These are phyloP conservation scores for Bromus sterilis DNA, from an alignment of 176 grass and related monocot species.

Conservation along the genomic window DNA sequence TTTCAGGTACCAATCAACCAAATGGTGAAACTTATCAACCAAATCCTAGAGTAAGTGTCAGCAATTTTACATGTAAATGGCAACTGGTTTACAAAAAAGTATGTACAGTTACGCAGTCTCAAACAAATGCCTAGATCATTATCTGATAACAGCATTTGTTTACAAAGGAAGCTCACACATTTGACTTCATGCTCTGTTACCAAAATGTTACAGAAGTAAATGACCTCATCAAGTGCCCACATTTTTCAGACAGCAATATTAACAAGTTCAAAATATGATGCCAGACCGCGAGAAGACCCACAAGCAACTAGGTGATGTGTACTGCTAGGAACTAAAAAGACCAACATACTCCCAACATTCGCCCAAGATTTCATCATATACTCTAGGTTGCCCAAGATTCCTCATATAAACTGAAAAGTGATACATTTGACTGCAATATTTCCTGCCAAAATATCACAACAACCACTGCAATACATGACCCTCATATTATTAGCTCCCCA, in stretches of 20 bases:
- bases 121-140: background rate
- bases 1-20: background rate
- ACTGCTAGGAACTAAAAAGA: background rate
- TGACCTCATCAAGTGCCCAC: background rate
- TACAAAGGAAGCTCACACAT: background rate
- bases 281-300: background rate
- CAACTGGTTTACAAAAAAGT: background rate
- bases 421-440: background rate
- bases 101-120: background rate
- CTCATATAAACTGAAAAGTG: background rate
- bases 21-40: background rate
- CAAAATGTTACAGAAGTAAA: background rate
- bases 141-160: background rate
- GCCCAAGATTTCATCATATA: background rate
- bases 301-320: background rate
- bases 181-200: background rate
- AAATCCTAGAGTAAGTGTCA: background rate
- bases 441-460: background rate
- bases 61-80: background rate
- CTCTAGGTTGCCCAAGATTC: background rate
- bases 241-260: background rate
- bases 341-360: background rate
- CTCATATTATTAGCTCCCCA: background rate
- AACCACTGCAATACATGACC: background rate
- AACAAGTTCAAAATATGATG: background rate